Percentiles rank a stretch among this genome's conserved stretches.
Evolutionary conservation across 371 early-diverging fungal species (phyloP).

Genomic region (Lichtheimia ornata): DNA sequence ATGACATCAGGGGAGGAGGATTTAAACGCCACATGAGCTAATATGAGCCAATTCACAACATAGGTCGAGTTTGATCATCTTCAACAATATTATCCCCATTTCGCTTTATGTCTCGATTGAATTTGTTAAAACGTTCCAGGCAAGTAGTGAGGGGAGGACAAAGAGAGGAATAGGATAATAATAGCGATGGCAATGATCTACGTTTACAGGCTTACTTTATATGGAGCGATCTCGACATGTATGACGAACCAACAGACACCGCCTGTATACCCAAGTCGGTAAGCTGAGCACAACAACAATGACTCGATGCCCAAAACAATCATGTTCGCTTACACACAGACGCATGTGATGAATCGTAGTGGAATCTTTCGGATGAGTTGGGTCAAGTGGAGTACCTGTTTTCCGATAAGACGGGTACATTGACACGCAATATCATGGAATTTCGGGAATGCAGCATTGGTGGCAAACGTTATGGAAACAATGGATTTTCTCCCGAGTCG

Average conservation of each 20-base stretch:
- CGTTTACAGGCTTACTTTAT: constrained; percentile 73
- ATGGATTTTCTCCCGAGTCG: constrained; percentile 62
- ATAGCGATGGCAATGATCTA: neutral
- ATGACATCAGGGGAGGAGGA: constrained; percentile 10
- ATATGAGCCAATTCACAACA: constrained; percentile 23
- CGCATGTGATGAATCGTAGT: constrained; percentile 30
- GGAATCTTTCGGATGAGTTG: constrained; percentile 85
- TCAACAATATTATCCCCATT: constrained; percentile 90
- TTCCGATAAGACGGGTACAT: constrained; percentile 90
- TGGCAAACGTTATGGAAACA: constrained; percentile 81
- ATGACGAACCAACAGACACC: constrained; percentile 74
- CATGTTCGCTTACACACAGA: neutral
- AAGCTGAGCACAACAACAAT: neutral
- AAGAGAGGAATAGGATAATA: neutral
- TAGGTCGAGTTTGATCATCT: constrained; percentile 83
- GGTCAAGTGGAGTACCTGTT: constrained; percentile 96
- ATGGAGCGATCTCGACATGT: constrained; percentile 85
- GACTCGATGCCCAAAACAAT: neutral
- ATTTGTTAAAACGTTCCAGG: constrained; percentile 79
- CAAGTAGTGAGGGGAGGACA: constrained; percentile 37
- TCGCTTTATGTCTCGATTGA: constrained; percentile 96
- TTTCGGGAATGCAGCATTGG: constrained; percentile 87
- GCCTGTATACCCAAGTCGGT: constrained; percentile 81
- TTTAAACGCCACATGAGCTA: neutral
- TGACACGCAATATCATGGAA: constrained; percentile 84